phyloP scores from a whole-genome alignment of 805 yeast species.

The Sugiyamaella chiloensis region DNA sequence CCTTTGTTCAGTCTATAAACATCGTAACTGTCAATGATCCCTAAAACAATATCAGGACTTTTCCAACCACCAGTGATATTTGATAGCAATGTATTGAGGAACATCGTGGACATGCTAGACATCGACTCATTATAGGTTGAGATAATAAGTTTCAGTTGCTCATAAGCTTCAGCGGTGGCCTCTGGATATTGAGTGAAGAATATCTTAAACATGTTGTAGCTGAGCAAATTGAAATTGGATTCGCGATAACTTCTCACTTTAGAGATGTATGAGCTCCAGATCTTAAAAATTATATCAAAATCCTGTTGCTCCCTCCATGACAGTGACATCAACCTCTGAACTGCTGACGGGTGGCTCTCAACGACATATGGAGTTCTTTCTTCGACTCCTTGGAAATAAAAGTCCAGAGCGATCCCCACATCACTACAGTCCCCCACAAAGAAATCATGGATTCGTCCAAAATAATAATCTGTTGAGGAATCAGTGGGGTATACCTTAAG shows the following conservation, averaged over 20 bases:
- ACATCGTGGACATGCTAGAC: slow-evolving; percentile 68
- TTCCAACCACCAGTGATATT: slow-evolving; percentile 53
- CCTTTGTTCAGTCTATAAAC: slow-evolving; percentile 57
- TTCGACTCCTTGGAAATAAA: slow-evolving; percentile 68
- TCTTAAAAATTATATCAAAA: slow-evolving; percentile 60
- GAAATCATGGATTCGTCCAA: slow-evolving; percentile 68
- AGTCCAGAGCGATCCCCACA: slow-evolving; percentile 64
- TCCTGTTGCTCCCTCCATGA: slow-evolving; percentile 41
- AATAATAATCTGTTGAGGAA: slow-evolving; percentile 30
- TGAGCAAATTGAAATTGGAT: slow-evolving; percentile 43
- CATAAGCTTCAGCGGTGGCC: slow-evolving; percentile 52
- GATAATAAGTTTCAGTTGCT: slow-evolving; percentile 54
- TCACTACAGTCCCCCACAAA: slow-evolving; percentile 78
- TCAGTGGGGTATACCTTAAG: slow-evolving; percentile 43
- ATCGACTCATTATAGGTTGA: slow-evolving; percentile 53
- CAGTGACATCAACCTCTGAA: slow-evolving; percentile 59
- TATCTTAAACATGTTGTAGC: slow-evolving; percentile 65
- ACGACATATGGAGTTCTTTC: slow-evolving; percentile 71
- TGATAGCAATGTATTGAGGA: slow-evolving; percentile 70
- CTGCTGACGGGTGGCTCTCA: slow-evolving; percentile 68
- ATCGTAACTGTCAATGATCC: slow-evolving; percentile 57
- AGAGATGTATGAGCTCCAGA: slow-evolving; percentile 45
- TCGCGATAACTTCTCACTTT: slow-evolving; percentile 19
- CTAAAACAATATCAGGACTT: slow-evolving; percentile 66
- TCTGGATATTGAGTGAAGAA: slow-evolving; percentile 60